Evolutionary conservation across 768 basidiomycete genomes (phyloP).

Genomic region (Chalciporus chontae): DNA sequence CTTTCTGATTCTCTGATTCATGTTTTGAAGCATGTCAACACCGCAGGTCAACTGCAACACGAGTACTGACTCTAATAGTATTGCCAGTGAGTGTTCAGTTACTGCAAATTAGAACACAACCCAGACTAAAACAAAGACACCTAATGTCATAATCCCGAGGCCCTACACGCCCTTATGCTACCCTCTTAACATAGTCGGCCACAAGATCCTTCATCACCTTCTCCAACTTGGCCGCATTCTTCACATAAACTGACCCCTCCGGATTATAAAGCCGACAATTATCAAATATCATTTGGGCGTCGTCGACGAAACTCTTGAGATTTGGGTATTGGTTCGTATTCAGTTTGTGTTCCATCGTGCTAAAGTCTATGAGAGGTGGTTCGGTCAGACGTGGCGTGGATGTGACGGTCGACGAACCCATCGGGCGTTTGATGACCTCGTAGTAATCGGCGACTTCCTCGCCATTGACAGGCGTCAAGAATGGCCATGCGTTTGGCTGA

Average conservation of each 20-base stretch:
- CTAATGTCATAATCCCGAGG: neutral
- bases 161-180: conserved; percentile 1
- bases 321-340: conserved; percentile 77
- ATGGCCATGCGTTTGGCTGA: conserved; percentile 86
- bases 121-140: too few relatives aligned
- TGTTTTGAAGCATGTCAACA: too few relatives aligned
- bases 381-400: neutral
- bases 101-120: neutral
- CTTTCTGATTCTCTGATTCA: too few relatives aligned
- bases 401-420: conserved; percentile 59
- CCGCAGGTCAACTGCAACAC: too few relatives aligned
- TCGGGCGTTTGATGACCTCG: conserved; percentile 83
- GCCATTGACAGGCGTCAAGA: conserved; percentile 72
- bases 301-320: conserved; percentile 71
- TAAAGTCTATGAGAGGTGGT: conserved; percentile 54
- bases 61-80: too few relatives aligned
- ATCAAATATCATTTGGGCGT: conserved; percentile 81
- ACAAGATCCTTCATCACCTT: conserved; percentile 64
- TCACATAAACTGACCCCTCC: conserved; percentile 73
- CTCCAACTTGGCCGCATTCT: conserved; percentile 82
- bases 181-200: conserved; percentile 23
- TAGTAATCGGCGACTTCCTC: conserved; percentile 87
- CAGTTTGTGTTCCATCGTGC: conserved; percentile 88
- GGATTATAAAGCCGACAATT: conserved; percentile 91
- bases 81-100: neutral